phyloP scores from a whole-genome alignment of 768 basidiomycete genomes.

The Macrocybe gigantea region DNA sequence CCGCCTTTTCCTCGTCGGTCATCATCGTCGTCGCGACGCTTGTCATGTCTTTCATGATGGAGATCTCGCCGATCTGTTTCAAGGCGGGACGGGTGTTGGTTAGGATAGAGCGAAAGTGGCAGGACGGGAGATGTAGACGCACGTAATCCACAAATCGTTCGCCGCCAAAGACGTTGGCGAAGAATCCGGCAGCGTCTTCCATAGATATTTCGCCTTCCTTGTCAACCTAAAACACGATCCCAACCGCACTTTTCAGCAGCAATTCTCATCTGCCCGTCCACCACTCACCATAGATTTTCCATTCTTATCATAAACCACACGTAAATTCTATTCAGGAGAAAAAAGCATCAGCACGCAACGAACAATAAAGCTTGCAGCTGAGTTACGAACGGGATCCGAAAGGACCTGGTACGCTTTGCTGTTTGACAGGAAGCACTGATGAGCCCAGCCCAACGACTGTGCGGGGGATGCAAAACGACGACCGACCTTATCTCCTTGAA shows the following conservation, averaged over 20 bases:
- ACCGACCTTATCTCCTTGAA: constrained; percentile 92
- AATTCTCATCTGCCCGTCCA: background rate
- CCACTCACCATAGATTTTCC: constrained; percentile 77
- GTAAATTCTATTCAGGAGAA: constrained; percentile 51
- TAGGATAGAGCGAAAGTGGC: background rate
- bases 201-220: constrained; percentile 74
- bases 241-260: no score
- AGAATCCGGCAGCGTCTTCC: constrained; percentile 93
- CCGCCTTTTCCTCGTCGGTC: constrained; percentile 89
- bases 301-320: constrained; percentile 92
- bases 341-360: background rate
- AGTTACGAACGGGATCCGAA: constrained; percentile 63
- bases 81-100: background rate
- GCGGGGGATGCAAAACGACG: background rate
- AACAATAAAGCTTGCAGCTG: constrained; percentile 2
- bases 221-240: constrained; percentile 41
- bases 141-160: constrained; percentile 89
- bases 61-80: constrained; percentile 89
- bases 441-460: background rate
- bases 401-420: constrained; percentile 96
- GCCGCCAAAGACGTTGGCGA: constrained; percentile 93
- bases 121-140: constrained; percentile 24
- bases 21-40: constrained; percentile 81
- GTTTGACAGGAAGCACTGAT: constrained; percentile 6
- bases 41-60: constrained; percentile 91